A percentile compares a stretch with the other conserved stretches of the same genome.
Conservation (phyloP, 768 basidiomycete genomes). For the Pulveroboletus sp. region DNA sequence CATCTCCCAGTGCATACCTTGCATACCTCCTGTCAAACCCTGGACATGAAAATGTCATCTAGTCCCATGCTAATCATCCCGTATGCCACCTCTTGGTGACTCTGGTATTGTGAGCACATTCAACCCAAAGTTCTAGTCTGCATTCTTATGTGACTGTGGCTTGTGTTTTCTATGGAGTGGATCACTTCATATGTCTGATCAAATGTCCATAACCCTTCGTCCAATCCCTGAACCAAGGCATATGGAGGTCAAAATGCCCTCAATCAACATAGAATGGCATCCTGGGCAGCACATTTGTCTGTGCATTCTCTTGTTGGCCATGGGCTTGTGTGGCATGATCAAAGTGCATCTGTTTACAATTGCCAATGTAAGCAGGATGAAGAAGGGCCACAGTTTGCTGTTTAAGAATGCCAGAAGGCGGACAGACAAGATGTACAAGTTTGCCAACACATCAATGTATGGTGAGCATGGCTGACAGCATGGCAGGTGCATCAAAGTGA, state of each 20-base stretch:
- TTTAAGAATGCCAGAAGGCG: slow-evolving; percentile 65
- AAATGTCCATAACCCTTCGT: slow-evolving; percentile 60
- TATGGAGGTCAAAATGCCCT: slow-evolving; percentile 62
- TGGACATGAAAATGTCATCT: too few species aligned
- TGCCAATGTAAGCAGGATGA: slow-evolving; percentile 52
- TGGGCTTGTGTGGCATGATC: slow-evolving; percentile 53
- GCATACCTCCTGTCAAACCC: too few species aligned
- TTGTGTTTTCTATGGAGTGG: slow-evolving; percentile 52
- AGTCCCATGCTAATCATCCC: too few species aligned
- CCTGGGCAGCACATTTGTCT: slow-evolving; percentile 81
- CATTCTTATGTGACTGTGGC: slow-evolving; percentile 53
- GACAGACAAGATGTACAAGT: slow-evolving; percentile 55
- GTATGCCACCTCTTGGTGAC: too few species aligned
- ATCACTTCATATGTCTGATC: slow-evolving; percentile 53
- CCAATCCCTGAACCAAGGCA: slow-evolving; percentile 59
- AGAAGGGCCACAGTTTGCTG: slow-evolving; percentile 63
- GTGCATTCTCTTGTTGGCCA: slow-evolving; percentile 50
- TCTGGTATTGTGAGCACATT: too few species aligned
- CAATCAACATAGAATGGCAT: slow-evolving; percentile 70
- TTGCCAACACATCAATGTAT: slow-evolving; percentile 37
- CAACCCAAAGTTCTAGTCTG: too few species aligned
- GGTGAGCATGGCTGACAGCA: slow-evolving; percentile 29
- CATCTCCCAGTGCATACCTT: too few species aligned
- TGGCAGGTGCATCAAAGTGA: slow-evolving; percentile 33
- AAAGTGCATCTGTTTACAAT: slow-evolving; percentile 84